A percentile compares a stretch with the other conserved stretches of the same genome.
Evolutionary conservation across 176 grass and related monocot genomes (phyloP).

Genomic region (Areca catechu): DNA sequence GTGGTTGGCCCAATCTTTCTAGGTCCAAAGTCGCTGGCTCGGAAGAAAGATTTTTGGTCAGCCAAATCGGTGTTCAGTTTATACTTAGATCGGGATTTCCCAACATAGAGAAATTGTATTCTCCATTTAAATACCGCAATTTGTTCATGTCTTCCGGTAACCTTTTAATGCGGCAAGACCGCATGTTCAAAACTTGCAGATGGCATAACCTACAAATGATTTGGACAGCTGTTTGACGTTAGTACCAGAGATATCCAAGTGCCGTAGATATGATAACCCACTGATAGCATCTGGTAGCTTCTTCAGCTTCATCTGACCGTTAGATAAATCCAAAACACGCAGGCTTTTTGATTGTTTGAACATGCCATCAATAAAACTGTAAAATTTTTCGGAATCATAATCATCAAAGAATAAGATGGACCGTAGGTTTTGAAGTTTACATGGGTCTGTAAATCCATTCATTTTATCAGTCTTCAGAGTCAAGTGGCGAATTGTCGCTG

Average conservation of each 20-base stretch:
- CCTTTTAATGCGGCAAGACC: not conserved
- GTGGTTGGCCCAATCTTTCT: too few species aligned
- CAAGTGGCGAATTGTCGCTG: too few species aligned
- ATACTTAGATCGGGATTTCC: too few species aligned
- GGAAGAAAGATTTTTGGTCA: too few species aligned
- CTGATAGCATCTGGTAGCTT: not conserved
- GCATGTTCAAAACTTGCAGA: conserved; percentile 32
- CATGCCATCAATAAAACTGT: not conserved
- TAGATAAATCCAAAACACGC: conserved; percentile 8
- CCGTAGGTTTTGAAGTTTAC: not conserved
- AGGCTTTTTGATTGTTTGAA: not conserved
- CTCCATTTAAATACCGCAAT: conserved; percentile 13
- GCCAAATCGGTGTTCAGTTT: too few species aligned
- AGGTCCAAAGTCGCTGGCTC: too few species aligned
- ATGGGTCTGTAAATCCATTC: not conserved
- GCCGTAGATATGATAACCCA: conserved; percentile 12
- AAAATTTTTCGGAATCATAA: not conserved
- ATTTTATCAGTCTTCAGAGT: not conserved
- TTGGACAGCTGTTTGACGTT: too few species aligned
- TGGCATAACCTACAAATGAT: conserved; percentile 8
- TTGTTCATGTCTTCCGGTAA: conserved; percentile 23
- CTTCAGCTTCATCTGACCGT: too few species aligned
- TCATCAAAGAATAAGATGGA: conserved; percentile 4
- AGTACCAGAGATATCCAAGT: not conserved
- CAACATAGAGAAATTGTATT: conserved; percentile 11